Conservation (phyloP, 768 basidiomycete species). For the Boletellus emodensis region DNA sequence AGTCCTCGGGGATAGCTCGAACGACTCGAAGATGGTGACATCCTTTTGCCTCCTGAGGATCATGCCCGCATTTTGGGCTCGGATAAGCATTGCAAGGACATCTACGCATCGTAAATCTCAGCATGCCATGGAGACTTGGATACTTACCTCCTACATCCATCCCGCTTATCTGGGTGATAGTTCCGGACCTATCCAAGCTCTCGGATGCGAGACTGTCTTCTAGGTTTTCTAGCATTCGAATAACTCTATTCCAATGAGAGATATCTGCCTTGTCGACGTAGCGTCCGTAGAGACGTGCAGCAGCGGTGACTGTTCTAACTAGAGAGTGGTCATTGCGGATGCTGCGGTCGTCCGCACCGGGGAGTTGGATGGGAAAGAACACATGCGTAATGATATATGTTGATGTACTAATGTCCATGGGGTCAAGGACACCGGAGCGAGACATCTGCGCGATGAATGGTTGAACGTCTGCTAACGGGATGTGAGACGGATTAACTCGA, state of each 20-base stretch:
- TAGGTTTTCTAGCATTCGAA: neutral
- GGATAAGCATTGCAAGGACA: slow-evolving; percentile 34
- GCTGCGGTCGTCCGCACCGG: neutral
- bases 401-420: neutral
- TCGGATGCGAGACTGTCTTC: neutral
- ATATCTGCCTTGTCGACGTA: neutral
- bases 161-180: neutral
- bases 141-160: neutral
- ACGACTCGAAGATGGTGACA: slow-evolving; percentile 18
- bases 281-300: neutral
- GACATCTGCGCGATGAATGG: slow-evolving; percentile 1
- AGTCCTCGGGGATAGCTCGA: slow-evolving; percentile 40
- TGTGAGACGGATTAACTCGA: no score
- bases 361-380: slow-evolving; percentile 20
- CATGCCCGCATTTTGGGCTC: slow-evolving; percentile 46
- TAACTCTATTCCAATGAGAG: neutral
- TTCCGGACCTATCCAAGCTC: neutral
- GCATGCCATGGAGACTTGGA: neutral
- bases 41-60: slow-evolving; percentile 30
- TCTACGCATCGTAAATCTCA: slow-evolving; percentile 25
- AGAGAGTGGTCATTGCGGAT: slow-evolving; percentile 24
- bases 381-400: slow-evolving; percentile 36
- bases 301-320: slow-evolving; percentile 9
- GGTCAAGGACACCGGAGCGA: neutral
- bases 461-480: no score